Evolutionary conservation across 2,329 filamentous ascomycete genomes (phyloP).

Genomic region (Biscogniauxia mediterranea): DNA sequence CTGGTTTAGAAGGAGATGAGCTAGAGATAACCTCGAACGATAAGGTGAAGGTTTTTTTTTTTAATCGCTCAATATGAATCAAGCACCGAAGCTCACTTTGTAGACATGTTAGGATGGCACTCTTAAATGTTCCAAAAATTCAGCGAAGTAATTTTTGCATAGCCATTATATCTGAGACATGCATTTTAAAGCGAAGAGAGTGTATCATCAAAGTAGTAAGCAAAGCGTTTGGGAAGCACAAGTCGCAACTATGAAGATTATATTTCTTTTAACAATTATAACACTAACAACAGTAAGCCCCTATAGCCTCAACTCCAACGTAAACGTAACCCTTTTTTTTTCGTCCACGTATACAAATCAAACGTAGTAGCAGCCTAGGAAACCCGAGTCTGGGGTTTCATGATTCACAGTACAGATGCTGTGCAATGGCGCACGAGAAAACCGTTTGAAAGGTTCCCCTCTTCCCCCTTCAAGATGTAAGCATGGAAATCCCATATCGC

Average conservation of each 20-base stretch:
- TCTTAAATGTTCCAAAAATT: neutral
- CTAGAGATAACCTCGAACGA: neutral
- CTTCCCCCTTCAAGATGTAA: constrained; percentile 12
- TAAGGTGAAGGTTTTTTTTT: neutral
- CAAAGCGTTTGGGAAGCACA: neutral
- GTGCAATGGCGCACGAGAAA: constrained; percentile 28
- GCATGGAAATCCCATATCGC: constrained; percentile 53
- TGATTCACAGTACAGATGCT: constrained; percentile 21
- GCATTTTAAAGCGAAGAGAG: neutral
- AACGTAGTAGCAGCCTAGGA: constrained; percentile 12
- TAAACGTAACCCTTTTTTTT: neutral
- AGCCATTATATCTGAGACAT: neutral
- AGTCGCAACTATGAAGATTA: neutral
- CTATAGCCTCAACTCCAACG: neutral
- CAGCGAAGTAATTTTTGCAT: neutral
- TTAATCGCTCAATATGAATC: neutral
- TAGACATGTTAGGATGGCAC: too few relatives aligned
- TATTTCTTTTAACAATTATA: neutral
- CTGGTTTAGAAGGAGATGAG: neutral
- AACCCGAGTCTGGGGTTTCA: constrained; percentile 24
- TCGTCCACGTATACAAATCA: neutral
- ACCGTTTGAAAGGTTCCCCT: constrained; percentile 11
- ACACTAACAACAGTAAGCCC: neutral
- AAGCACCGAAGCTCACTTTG: too few relatives aligned
- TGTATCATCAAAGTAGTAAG: neutral